Conservation (phyloP, 2,329 filamentous ascomycete species). For the Aspergillus candidus region DNA sequence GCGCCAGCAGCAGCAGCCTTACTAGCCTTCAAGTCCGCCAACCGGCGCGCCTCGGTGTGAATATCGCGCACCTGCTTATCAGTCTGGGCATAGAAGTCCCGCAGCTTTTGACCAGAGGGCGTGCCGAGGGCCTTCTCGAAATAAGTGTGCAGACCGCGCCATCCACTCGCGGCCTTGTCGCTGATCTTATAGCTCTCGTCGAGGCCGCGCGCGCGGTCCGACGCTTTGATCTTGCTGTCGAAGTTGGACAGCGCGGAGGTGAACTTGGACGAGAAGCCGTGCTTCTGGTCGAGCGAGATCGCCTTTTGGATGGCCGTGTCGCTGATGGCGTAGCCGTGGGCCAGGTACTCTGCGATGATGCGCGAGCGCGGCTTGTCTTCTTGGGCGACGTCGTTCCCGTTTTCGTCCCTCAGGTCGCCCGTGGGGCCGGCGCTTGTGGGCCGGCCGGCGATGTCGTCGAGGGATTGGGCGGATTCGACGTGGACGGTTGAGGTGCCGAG, state of each 20-base stretch:
- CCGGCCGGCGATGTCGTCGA: slow-evolving; percentile 57
- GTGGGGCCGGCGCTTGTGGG: slow-evolving; percentile 48
- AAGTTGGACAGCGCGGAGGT: slow-evolving; percentile 67
- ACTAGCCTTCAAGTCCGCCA: slow-evolving; percentile 76
- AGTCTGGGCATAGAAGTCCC: slow-evolving; percentile 77
- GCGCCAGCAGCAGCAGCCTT: slow-evolving; percentile 26
- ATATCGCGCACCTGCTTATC: slow-evolving; percentile 91
- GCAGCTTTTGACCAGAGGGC: slow-evolving; percentile 80
- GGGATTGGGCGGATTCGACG: slow-evolving; percentile 65
- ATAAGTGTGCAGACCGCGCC: slow-evolving; percentile 71
- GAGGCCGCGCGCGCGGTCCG: slow-evolving; percentile 74
- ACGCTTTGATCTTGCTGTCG: slow-evolving; percentile 80
- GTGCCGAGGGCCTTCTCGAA: slow-evolving; percentile 89
- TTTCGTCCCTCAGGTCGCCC: slow-evolving; percentile 49
- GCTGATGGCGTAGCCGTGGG: slow-evolving; percentile 83
- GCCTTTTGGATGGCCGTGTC: slow-evolving; percentile 72
- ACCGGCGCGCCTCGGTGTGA: slow-evolving; percentile 78
- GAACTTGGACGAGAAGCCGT: slow-evolving; percentile 79
- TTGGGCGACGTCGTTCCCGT: slow-evolving; percentile 68
- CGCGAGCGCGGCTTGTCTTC: slow-evolving; percentile 95
- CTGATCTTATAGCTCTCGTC: slow-evolving; percentile 81
- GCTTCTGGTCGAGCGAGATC: slow-evolving; percentile 81
- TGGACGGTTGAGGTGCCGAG: slow-evolving; percentile 71
- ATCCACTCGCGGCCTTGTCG: slow-evolving; percentile 61
- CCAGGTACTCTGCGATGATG: slow-evolving; percentile 93